Base-by-base conservation (phyloP, 78 protist species). In the Dictyostelium firmibasis region DNA sequence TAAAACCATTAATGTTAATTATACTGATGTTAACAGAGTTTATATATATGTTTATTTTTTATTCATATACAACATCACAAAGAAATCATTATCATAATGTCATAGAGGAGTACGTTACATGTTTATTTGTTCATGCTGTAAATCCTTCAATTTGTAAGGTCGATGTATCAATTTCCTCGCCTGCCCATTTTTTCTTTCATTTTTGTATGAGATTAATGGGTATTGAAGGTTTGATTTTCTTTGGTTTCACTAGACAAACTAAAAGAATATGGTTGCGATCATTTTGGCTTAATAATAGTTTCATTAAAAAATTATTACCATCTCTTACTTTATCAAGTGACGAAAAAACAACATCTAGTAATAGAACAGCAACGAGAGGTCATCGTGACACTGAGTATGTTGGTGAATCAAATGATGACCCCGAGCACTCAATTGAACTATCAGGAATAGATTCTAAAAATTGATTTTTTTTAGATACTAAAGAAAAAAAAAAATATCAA, bases 221-320 rank as follows among this genome's bases (percentile, higher is more conserved):
- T n/a, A 31, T 89, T 2, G 94, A 89, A 11, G 31, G 16, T 2
- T 35, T 89, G 3, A 10, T 89, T 10, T 89, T 89, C 38, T 89
- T 47, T 70, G 94, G 86, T 1, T 81, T 78, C 14, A 69, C 74
- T 1, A 77, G 27, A 27, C 69, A 75, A 25, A 81, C 81, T 1
- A 76, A 33, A 79, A 76, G 44, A 41, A 87, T 87, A 18, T 87
- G 93, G 93, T 47, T 25, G 36, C 29, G 36, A 16, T 72, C 79
- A 33, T 72, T 16, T 72, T 72, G 38, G 43, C 33, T 72, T 31
- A 72, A 72, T 72, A 72, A 72, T 67, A 11, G 38, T 27, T 67
- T 67, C 3, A 27, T 67, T 5, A 25, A 25, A 67, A 1, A 35
- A 0, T 10, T 67, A 3, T 27, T 67, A 0, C 75, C 75, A 67